phyloP scores from a whole-genome alignment of 1,139 yeast genomes.

The Candida mesenterica region DNA sequence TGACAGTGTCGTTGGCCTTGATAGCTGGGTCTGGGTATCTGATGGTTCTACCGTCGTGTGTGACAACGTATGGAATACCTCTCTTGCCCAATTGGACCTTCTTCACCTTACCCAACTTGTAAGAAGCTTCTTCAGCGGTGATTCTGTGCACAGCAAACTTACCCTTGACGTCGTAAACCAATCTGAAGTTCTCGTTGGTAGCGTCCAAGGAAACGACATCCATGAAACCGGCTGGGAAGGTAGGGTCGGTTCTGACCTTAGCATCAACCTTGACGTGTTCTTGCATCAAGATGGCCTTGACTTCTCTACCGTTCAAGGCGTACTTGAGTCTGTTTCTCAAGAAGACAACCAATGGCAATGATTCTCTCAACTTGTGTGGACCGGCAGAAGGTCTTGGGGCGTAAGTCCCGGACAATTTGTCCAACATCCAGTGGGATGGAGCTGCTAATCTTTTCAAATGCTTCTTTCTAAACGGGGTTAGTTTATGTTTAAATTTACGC shows the following conservation, averaged over 20 bases:
- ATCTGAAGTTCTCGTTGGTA: constrained; percentile 99
- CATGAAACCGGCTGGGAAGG: constrained; percentile 99
- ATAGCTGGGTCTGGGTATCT: constrained; percentile 98
- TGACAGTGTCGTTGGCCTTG: constrained; percentile 96
- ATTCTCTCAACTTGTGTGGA: constrained; percentile 99
- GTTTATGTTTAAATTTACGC: constrained; percentile 19
- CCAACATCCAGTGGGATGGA: constrained; percentile 99
- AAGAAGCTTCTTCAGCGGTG: constrained; percentile 96
- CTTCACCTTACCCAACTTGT: constrained; percentile 98
- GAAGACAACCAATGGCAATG: constrained; percentile 96
- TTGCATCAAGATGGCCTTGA: constrained; percentile 98
- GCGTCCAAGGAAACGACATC: constrained; percentile 96
- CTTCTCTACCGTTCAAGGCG: constrained; percentile 99
- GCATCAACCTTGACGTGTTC: constrained; percentile 99
- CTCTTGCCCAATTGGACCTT: constrained; percentile 97
- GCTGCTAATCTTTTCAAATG: constrained; percentile 98
- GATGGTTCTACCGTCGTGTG: constrained; percentile 99
- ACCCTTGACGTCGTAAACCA: constrained; percentile 97
- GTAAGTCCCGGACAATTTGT: constrained; percentile 98
- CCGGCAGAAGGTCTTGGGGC: constrained; percentile 99
- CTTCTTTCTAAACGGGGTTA: constrained; percentile 65
- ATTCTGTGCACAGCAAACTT: constrained; percentile 99
- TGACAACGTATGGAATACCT: constrained; percentile 96
- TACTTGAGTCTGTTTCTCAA: constrained; percentile 99
- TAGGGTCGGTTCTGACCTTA: constrained; percentile 98